phyloP scores from a whole-genome alignment of 2,329 filamentous ascomycete species.

The Pseudocercospora musae region DNA sequence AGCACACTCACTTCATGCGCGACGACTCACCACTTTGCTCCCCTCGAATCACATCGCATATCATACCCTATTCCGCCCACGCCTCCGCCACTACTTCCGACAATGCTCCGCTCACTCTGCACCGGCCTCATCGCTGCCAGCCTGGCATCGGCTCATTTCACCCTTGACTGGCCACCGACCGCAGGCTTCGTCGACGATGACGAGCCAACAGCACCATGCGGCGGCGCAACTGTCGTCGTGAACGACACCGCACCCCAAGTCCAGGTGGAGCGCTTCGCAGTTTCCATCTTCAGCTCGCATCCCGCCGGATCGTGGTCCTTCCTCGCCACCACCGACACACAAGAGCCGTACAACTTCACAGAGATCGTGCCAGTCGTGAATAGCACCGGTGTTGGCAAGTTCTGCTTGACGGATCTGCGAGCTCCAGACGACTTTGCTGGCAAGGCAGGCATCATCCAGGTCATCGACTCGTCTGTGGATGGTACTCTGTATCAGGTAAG shows the following conservation, averaged over 20 bases:
- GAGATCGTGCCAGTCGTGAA: constrained; percentile 27
- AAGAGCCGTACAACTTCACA: constrained; percentile 32
- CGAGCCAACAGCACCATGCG: constrained; percentile 29
- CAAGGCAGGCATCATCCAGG: constrained; percentile 30
- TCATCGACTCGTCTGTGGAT: constrained; percentile 29
- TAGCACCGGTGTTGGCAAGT: constrained; percentile 28
- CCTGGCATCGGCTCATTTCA: constrained; percentile 43
- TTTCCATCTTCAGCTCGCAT: constrained; percentile 29
- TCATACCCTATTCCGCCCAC: neutral
- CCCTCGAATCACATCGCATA: neutral
- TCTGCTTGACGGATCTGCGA: constrained; percentile 29
- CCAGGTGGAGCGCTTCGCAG: constrained; percentile 31
- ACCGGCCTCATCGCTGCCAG: constrained; percentile 28
- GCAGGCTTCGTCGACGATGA: constrained; percentile 31
- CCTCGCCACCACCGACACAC: constrained; percentile 28
- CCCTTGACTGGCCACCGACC: constrained; percentile 38
- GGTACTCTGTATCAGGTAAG: constrained; percentile 34
- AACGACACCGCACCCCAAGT: constrained; percentile 26
- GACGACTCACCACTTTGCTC: neutral
- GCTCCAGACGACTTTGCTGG: constrained; percentile 29
- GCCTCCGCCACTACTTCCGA: constrained; percentile 3
- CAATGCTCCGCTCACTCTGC: constrained; percentile 26
- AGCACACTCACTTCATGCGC: constrained; percentile 3
- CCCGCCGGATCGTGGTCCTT: constrained; percentile 29
- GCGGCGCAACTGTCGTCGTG: constrained; percentile 26